Evolutionary conservation across 768 basidiomycete genomes (phyloP).

Genomic region (Clitopilus hobsonii): DNA sequence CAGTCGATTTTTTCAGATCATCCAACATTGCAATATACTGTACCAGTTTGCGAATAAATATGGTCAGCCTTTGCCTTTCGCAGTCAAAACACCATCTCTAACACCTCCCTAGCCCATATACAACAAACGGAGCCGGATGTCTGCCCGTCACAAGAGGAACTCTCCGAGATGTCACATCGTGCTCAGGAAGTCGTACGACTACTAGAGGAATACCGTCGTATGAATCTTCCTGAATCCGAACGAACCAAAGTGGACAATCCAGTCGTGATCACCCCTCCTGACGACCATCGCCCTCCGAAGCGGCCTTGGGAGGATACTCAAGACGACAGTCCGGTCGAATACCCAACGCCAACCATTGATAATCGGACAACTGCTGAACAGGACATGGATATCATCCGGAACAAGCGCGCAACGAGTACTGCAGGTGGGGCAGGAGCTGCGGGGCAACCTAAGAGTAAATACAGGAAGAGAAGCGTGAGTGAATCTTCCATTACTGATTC

Average conservation of each 20-base stretch:
- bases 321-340: conserved; percentile 13
- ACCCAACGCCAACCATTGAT: conserved; percentile 22
- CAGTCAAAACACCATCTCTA: background rate
- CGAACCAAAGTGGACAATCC: conserved; percentile 24
- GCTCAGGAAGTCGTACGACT: conserved; percentile 66
- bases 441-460: conserved; percentile 71
- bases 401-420: conserved; percentile 71
- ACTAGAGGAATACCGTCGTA: conserved; percentile 53
- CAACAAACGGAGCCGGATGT: conserved; percentile 42
- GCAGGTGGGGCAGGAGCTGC: conserved; percentile 45
- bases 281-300: conserved; percentile 64
- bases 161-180: conserved; percentile 65
- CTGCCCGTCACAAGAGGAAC: conserved; percentile 51
- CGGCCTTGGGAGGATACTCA: conserved; percentile 75
- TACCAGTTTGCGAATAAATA: conserved; percentile 66
- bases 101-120: conserved; percentile 28
- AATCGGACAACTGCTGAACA: conserved; percentile 68
- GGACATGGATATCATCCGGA: conserved; percentile 83
- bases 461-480: conserved; percentile 83
- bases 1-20: conserved; percentile 37
- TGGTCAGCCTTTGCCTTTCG: conserved; percentile 35
- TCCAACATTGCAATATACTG: conserved; percentile 55
- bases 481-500: no score
- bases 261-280: conserved; percentile 27
- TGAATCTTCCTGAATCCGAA: conserved; percentile 33